Percentiles rank a stretch among this genome's conserved stretches.
Conservation (phyloP, 73 alveolate species). For the Tetrahymena elliotti region DNA sequence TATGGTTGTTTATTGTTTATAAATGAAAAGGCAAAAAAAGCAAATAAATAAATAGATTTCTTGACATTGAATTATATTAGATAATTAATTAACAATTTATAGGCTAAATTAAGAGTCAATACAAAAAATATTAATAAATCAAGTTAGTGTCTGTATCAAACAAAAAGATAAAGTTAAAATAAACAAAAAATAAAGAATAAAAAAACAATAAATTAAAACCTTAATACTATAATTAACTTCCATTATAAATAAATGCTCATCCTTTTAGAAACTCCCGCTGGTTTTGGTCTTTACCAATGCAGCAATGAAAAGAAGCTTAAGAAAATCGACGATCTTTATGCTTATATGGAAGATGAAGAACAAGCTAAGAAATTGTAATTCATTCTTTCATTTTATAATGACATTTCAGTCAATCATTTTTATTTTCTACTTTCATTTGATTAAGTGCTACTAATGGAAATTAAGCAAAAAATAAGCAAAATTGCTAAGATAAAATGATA, state of each 20-base stretch:
- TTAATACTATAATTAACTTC: neutral
- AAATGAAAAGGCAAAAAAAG: neutral
- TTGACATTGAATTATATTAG: neutral
- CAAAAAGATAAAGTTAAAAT: neutral
- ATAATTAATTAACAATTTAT: neutral
- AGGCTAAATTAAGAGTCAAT: neutral
- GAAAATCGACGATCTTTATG: neutral
- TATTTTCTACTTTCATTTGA: neutral
- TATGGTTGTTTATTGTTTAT: neutral
- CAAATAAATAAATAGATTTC: neutral
- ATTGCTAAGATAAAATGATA: neutral
- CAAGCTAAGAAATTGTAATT: neutral
- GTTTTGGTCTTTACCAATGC: neutral
- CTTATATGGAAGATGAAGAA: neutral
- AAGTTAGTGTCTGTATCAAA: neutral
- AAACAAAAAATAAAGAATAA: neutral
- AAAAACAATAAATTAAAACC: neutral
- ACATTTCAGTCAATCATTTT: neutral
- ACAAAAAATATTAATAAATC: neutral
- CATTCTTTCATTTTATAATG: neutral
- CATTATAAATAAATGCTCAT: neutral
- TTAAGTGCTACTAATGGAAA: neutral
- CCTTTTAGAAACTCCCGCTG: neutral
- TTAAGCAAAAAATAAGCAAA: neutral
- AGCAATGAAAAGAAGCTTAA: neutral